Evolutionary conservation across 768 basidiomycete genomes (phyloP).

Genomic region (Pulveroboletus sp.): DNA sequence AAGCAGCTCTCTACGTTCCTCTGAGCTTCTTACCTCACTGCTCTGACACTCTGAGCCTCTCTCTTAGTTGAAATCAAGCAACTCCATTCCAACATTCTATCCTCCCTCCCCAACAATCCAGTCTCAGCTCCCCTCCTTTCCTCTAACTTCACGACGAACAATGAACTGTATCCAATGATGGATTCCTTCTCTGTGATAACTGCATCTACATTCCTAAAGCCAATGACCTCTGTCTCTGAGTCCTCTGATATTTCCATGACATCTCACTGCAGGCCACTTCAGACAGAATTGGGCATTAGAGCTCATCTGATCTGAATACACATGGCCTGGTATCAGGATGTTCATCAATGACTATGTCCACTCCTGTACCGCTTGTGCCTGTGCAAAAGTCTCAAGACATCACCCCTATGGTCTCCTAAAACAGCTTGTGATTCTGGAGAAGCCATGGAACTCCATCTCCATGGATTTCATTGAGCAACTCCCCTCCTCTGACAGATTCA

Average conservation of each 20-base stretch:
- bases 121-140: too few relatives aligned
- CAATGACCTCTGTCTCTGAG: not conserved
- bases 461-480: conserved; percentile 7
- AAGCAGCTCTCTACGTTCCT: too few relatives aligned
- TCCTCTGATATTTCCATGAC: not conserved
- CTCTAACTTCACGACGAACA: too few relatives aligned
- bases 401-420: too few relatives aligned
- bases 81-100: too few relatives aligned
- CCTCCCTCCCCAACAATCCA: too few relatives aligned
- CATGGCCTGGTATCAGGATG: not conserved
- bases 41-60: too few relatives aligned
- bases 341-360: not conserved
- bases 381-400: not conserved
- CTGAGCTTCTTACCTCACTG: too few relatives aligned
- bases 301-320: not conserved
- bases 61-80: too few relatives aligned
- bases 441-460: not conserved
- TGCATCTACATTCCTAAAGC: not conserved
- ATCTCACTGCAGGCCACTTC: not conserved
- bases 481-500: too few relatives aligned
- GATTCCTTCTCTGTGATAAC: not conserved
- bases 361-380: not conserved
- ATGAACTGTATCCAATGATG: too few relatives aligned
- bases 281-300: not conserved
- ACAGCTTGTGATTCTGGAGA: not conserved